A percentile compares a stretch with the other conserved stretches of the same genome.
phyloP scores from a whole-genome alignment of 495 filamentous ascomycete species.

The Penicillium parvum region DNA sequence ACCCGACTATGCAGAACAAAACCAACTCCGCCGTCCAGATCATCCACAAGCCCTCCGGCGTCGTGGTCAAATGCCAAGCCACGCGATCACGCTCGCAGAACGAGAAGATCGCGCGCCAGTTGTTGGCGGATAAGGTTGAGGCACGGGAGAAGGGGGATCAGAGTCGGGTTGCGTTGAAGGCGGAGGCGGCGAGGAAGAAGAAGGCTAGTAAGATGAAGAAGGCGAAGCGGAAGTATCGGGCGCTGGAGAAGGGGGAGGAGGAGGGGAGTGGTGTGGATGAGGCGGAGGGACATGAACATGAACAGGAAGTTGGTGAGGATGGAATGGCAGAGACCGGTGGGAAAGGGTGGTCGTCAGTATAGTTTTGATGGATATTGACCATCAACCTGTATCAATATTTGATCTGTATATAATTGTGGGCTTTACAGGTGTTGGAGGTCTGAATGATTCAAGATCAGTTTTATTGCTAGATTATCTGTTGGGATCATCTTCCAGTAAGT shows the following conservation, averaged over 20 bases:
- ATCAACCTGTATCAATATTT: no score
- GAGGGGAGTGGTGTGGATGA: conserved; percentile 36
- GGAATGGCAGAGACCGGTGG: conserved; percentile 25
- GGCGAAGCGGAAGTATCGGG: conserved; percentile 59
- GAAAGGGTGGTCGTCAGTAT: neutral
- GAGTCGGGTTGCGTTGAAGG: conserved; percentile 54
- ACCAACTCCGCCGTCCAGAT: conserved; percentile 93
- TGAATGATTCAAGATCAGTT: no score
- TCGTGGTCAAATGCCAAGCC: conserved; percentile 88
- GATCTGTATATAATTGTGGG: no score
- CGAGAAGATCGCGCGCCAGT: conserved; percentile 73
- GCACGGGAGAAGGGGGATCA: conserved; percentile 55
- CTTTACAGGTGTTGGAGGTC: no score
- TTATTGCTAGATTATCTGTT: no score
- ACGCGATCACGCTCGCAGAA: conserved; percentile 87
- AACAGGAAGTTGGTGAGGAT: conserved; percentile 44
- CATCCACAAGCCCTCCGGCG: conserved; percentile 79
- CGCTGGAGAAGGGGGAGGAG: conserved; percentile 38
- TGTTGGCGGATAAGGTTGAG: conserved; percentile 77
- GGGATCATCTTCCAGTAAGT: no score
- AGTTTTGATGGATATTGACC: neutral
- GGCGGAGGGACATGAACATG: conserved; percentile 38
- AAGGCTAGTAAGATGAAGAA: conserved; percentile 67
- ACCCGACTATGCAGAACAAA: conserved; percentile 84
- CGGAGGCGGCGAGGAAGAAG: conserved; percentile 51